A percentile compares a stretch with the other conserved stretches of the same genome.
These are phyloP conservation scores for Piloderma croceum DNA, from an alignment of 768 basidiomycete genomes.

Conservation along the genomic window DNA sequence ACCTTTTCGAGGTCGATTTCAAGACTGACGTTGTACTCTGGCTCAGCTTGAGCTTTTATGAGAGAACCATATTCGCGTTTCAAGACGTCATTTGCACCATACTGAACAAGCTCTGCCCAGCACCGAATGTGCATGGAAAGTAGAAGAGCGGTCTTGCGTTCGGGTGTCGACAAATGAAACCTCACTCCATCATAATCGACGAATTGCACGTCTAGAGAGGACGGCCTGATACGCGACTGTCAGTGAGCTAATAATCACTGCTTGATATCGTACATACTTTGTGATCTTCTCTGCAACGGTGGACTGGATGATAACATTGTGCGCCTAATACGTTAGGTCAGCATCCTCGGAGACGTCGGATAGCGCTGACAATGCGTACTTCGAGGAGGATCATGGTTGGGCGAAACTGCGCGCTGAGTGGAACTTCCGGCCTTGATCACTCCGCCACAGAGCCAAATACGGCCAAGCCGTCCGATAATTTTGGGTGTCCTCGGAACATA, in stretches of 20 bases:
- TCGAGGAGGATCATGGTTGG: constrained; percentile 76
- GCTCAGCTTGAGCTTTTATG: constrained; percentile 63
- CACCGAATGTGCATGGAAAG: constrained; percentile 97
- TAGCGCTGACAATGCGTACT: constrained; percentile 44
- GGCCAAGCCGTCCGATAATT: too few species aligned
- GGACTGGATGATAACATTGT: constrained; percentile 89
- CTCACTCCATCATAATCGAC: constrained; percentile 97
- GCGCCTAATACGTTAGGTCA: constrained; percentile 46
- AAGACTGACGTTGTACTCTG: constrained; percentile 86
- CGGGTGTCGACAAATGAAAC: constrained; percentile 87
- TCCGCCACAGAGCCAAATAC: too few species aligned
- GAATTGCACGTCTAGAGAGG: constrained; percentile 89
- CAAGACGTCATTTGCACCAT: constrained; percentile 79
- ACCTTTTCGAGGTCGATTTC: constrained; percentile 82
- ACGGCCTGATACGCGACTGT: constrained; percentile 52
- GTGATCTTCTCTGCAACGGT: constrained; percentile 80
- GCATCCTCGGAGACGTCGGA: too few species aligned
- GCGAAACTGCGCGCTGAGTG: neutral
- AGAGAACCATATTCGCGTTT: constrained; percentile 77
- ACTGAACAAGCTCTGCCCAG: constrained; percentile 88
- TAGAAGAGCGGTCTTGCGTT: constrained; percentile 73
- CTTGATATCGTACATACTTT: constrained; percentile 51
- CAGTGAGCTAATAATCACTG: constrained; percentile 11
- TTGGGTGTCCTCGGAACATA: too few species aligned
- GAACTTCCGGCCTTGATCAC: too few species aligned